Percentiles rank a stretch among this genome's conserved stretches.
Evolutionary conservation across 2,329 filamentous ascomycete species (phyloP).

Genomic region (Aureobasidium sp.): DNA sequence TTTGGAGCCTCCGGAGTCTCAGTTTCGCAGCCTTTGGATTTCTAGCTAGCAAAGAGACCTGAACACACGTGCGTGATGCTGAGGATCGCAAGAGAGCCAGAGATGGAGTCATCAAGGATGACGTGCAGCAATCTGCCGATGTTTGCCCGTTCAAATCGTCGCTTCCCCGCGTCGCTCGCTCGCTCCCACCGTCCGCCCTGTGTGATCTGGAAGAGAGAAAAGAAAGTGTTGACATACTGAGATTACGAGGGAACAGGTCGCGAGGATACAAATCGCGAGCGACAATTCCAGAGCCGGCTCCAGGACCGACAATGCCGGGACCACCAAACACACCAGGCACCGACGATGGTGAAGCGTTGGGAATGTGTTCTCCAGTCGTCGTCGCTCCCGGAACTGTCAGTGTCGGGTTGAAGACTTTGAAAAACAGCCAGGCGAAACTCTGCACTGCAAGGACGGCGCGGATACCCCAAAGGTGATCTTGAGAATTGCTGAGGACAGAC

Average conservation of each 20-base stretch:
- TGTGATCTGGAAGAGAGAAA: conserved; percentile 27
- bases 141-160: not conserved
- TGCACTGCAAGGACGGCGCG: conserved; percentile 36
- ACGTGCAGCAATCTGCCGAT: not conserved
- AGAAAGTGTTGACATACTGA: not conserved
- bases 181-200: not conserved
- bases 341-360: not conserved
- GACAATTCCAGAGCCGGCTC: not conserved
- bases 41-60: too few relatives aligned
- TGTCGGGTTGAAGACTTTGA: conserved; percentile 36
- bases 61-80: too few relatives aligned
- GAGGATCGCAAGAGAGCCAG: not conserved
- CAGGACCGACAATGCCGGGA: not conserved
- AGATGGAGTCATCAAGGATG: not conserved
- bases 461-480: conserved; percentile 34
- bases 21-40: too few relatives aligned
- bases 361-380: conserved; percentile 4
- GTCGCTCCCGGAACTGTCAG: conserved; percentile 16
- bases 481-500: conserved; percentile 5
- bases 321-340: conserved; percentile 1
- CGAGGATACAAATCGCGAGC: not conserved
- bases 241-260: not conserved
- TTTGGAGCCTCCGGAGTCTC: too few relatives aligned
- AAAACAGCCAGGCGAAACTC: conserved; percentile 38
- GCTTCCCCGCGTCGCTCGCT: not conserved